Conservation (phyloP, 257 asterid genomes). For the Linaria vulgaris region DNA sequence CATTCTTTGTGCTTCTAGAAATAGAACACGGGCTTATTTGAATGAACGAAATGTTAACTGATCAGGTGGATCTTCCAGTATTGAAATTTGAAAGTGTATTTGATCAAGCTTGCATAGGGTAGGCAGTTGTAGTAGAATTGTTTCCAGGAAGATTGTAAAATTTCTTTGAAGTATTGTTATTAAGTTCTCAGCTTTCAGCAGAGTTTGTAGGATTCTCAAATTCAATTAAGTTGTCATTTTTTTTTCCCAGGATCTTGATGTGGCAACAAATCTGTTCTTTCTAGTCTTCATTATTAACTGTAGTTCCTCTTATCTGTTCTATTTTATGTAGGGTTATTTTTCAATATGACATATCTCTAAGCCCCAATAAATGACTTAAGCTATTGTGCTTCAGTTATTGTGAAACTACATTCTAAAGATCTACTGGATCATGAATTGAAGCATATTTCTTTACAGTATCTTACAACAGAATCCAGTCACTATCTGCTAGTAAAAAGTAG, state of each 20-base stretch:
- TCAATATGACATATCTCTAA: background rate
- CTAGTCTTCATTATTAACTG: constrained; percentile 20
- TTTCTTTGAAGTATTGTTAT: constrained; percentile 24
- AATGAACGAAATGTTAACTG: constrained; percentile 6
- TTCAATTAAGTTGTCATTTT: constrained; percentile 30
- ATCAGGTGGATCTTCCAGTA: constrained; percentile 22
- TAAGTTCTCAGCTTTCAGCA: constrained; percentile 25
- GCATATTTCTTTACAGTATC: too few relatives aligned
- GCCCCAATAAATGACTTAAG: too few relatives aligned
- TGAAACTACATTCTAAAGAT: too few relatives aligned
- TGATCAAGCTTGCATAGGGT: constrained; percentile 44
- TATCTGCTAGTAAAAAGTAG: background rate
- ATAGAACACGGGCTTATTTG: too few relatives aligned
- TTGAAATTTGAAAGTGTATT: constrained; percentile 32
- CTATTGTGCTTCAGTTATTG: too few relatives aligned
- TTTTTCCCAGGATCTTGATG: constrained; percentile 23
- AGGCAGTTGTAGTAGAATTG: constrained; percentile 35
- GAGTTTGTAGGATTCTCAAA: constrained; percentile 23
- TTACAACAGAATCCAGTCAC: background rate
- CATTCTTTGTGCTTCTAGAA: constrained; percentile 15
- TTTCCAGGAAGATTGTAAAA: background rate
- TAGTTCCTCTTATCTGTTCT: background rate
- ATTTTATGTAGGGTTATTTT: background rate
- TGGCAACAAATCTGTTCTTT: too few relatives aligned
- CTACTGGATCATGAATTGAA: too few relatives aligned